Evolutionary conservation across 2,329 filamentous ascomycete species (phyloP), one percentile per base, ranked within the genome.

Genomic region (Rhynchosporium agropyri): DNA sequence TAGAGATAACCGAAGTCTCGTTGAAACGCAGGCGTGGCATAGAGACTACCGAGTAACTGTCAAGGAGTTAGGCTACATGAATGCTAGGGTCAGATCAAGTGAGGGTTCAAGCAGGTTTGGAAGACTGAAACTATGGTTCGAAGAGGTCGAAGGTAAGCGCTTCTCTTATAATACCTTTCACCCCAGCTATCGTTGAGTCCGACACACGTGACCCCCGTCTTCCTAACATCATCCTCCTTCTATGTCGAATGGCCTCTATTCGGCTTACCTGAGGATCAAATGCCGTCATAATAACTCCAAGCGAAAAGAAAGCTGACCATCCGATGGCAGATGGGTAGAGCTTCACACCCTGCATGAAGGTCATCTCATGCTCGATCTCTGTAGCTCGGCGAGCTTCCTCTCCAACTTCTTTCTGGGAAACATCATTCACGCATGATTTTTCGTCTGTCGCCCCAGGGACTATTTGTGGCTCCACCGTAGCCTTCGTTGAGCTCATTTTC

Each of bases 251-350:
- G 20, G 20, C 20, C 20, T 20, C 20, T 20, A 20, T 20, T 20
- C 20, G 20, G 20, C 9, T 36, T 36, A 36, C 33, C 33, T 79
- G 78, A 29, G 77, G 75, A 69, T 79, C 77, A 40, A 79, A 79
- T 0, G 77, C 77, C 74, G 76, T 73, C 83, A 86, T 86, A 66
- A 87, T 82, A 31, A 87, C 80, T 4, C 83, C 83, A 2, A 86
- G 75, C 6, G 81, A 84, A 65, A 88, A 84, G 69, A 84, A 86
- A 46, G 80, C 76, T 10, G 83, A 84, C 85, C 84, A 88, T 28
- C 58, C 45, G 31, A 61, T 54, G 2, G 62, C 62, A n/a, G 46
- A 45, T 9, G 60, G 66, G 38, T 68, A 68, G 4, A 67, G 48
- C 40, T 56, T 64, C n/a, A 67, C 15, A n/a, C 43, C 63, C 20